Percentiles rank a stretch among this genome's conserved stretches.
Evolutionary conservation across 1,284 basidiomycete species (phyloP).

Genomic region (Irpex lacteus): DNA sequence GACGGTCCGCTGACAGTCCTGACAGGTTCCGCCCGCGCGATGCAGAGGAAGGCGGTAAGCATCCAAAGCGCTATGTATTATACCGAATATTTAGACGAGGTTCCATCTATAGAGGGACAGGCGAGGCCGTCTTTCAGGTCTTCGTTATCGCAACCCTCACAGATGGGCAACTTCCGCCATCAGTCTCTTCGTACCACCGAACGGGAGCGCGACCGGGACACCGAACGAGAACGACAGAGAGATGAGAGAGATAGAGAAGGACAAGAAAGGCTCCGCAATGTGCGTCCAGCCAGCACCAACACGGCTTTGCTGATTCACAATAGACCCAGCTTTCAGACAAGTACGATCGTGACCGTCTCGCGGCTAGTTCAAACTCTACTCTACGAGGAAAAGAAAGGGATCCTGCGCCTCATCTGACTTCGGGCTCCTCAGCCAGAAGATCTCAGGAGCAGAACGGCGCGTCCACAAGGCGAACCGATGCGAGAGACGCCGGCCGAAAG

Average conservation of each 20-base stretch:
- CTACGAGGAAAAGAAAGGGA: conserved; percentile 69
- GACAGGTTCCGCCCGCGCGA: conserved; percentile 66
- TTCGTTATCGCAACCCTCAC: conserved; percentile 73
- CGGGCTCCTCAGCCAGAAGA: conserved; percentile 40
- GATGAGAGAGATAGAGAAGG: conserved; percentile 69
- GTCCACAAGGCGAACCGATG: conserved; percentile 49
- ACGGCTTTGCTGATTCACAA: conserved; percentile 13
- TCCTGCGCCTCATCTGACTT: conserved; percentile 55
- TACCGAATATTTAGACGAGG: neutral
- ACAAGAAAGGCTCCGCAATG: conserved; percentile 73
- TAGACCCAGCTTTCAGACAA: conserved; percentile 70
- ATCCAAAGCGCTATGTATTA: neutral
- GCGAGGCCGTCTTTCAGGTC: conserved; percentile 68
- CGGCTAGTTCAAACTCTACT: conserved; percentile 42
- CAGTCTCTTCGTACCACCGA: conserved; percentile 72
- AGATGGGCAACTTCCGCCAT: conserved; percentile 88
- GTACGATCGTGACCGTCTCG: conserved; percentile 78
- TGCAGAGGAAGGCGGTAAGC: conserved; percentile 66
- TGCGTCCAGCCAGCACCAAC: conserved; percentile 32
- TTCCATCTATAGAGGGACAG: conserved; percentile 41
- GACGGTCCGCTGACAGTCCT: conserved; percentile 4
- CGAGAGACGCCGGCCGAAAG: conserved; percentile 59
- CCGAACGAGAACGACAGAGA: conserved; percentile 63
- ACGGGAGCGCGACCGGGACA: conserved; percentile 57
- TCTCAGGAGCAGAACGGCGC: conserved; percentile 38